A percentile compares a stretch with the other conserved stretches of the same genome.
phyloP scores from a whole-genome alignment of 2,329 filamentous ascomycete genomes.

The Nannizziopsis arthrosporioides region DNA sequence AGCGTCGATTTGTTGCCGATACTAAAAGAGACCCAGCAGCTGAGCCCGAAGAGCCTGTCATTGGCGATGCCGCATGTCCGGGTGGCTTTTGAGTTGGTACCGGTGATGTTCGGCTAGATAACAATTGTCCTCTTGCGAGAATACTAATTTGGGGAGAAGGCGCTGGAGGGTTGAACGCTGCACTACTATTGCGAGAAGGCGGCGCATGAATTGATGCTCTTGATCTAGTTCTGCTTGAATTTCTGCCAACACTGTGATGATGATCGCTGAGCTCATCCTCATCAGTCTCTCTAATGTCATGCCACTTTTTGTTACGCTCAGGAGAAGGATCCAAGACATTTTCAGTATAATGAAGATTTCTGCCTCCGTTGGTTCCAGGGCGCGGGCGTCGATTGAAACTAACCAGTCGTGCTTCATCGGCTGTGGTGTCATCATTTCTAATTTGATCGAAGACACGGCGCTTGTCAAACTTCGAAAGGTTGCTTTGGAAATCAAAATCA shows the following conservation, averaged over 20 bases:
- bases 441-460: conserved; percentile 84
- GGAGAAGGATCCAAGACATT: conserved; percentile 65
- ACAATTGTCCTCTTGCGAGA: conserved; percentile 26
- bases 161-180: conserved; percentile 28
- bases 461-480: conserved; percentile 91
- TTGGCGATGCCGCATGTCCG: conserved; percentile 31
- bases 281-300: conserved; percentile 57
- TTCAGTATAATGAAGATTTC: conserved; percentile 83
- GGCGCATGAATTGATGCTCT: conserved; percentile 27
- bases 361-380: conserved; percentile 64
- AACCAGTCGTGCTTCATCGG: conserved; percentile 83
- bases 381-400: conserved; percentile 63
- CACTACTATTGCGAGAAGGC: conserved; percentile 35
- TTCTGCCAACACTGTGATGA: conserved; percentile 37
- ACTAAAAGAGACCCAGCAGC: conserved; percentile 40
- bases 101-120: conserved; percentile 29
- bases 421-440: conserved; percentile 71
- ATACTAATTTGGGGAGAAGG: conserved; percentile 26
- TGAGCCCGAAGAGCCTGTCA: conserved; percentile 26
- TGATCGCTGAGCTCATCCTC: conserved; percentile 30
- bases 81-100: conserved; percentile 28
- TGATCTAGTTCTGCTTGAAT: conserved; percentile 34
- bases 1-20: conserved; percentile 43
- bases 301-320: conserved; percentile 41
- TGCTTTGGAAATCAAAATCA: conserved; percentile 86